Conservation (phyloP, 352 stramenopile genomes). For the Aphanomyces stellatus region DNA sequence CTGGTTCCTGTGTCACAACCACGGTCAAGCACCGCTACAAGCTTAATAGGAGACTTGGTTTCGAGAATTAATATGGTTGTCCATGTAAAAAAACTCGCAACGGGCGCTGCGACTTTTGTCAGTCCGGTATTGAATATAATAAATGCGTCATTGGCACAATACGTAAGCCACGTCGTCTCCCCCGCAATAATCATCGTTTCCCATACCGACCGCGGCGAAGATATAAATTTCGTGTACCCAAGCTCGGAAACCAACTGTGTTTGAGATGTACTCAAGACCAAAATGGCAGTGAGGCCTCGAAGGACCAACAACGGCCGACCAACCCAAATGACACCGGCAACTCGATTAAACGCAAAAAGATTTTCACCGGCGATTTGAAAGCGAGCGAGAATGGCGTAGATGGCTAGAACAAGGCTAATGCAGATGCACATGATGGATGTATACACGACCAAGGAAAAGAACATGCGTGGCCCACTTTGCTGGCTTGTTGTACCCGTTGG, state of each 20-base stretch:
- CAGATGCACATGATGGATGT: background rate
- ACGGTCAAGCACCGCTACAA: background rate
- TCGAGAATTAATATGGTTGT: background rate
- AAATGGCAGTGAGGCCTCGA: background rate
- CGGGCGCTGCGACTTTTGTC: background rate
- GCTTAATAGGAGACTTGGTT: background rate
- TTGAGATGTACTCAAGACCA: background rate
- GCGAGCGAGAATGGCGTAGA: background rate
- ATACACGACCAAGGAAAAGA: conserved; percentile 7
- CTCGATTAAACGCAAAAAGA: background rate
- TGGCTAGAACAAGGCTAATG: background rate
- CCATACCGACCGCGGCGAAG: background rate
- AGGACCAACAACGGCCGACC: background rate
- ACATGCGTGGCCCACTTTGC: background rate
- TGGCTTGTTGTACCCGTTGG: background rate
- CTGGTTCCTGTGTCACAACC: background rate
- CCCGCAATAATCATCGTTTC: background rate
- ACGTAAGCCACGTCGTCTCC: background rate
- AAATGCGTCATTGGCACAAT: background rate
- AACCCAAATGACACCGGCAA: background rate
- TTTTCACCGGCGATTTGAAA: background rate
- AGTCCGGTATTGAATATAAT: background rate
- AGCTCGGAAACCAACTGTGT: background rate
- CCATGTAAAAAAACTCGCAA: background rate
- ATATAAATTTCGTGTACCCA: background rate